Evolutionary conservation across 2,329 filamentous ascomycete genomes (phyloP), one percentile per base, ranked within the genome.

Genomic region (Epichloe hybrida): DNA sequence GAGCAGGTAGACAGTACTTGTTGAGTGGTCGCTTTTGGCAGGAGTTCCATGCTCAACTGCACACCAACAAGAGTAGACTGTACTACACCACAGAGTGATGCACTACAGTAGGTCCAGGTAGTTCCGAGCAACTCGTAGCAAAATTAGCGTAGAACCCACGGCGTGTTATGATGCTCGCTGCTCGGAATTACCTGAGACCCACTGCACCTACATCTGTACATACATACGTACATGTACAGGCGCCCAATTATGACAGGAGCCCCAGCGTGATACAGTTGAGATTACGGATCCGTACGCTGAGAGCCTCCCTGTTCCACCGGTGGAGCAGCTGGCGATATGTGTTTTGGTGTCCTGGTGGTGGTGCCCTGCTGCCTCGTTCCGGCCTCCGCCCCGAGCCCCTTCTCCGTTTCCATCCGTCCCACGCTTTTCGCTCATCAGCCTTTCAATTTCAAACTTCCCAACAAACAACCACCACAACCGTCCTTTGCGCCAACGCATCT

Each of bases 371-470:
- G 50, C 41, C 49, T 57, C 54, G 51, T 52, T 52, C 52, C 53
- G 56, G 57, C 56, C 58, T 52, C 57, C 52, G 55, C 50, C 54
- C 20, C 20, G 20, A n/a, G n/a, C 3, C 61, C 17, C 62, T 61
- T 60, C 60, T 48, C 58, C 58, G 61, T 63, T 62, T 62, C 62
- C 56, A 57, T 59, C 53, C 55, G 54, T 56, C 57, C 57, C 41
- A 50, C 43, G 59, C 61, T 61, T 65, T 64, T 62, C 61, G 54
- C 56, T 60, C 59, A 59, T 61, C 62, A 61, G 59, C 55, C 59
- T 57, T 58, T 58, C 59, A 58, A 58, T 57, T 57, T 59, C 62
- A 58, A 56, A 40, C 49, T 38, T 55, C 57, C 56, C 58, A 60
- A 60, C 60, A 59, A 58, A 56, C 53, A 56, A 52, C 42, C 46